phyloP scores from a whole-genome alignment of 2,329 filamentous ascomycete species.

The Myotisia sp. region DNA sequence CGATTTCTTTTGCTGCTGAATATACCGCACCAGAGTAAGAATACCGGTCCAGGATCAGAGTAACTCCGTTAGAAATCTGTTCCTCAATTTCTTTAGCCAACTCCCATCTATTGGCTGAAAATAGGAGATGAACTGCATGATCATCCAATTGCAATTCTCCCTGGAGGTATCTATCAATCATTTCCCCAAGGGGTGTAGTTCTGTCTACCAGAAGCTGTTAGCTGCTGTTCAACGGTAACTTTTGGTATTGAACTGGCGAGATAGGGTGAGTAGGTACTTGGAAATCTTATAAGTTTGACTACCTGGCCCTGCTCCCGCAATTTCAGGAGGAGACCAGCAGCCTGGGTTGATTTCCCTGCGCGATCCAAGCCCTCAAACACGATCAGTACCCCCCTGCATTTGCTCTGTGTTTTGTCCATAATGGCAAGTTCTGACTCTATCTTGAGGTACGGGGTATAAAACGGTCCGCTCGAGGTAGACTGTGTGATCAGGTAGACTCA shows the following conservation, averaged over 20 bases:
- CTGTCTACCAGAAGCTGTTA: slow-evolving; percentile 45
- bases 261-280: slow-evolving; percentile 33
- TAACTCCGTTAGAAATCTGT: slow-evolving; percentile 51
- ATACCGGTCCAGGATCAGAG: slow-evolving; percentile 79
- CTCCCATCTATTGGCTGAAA: slow-evolving; percentile 87
- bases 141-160: slow-evolving; percentile 62
- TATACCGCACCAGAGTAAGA: slow-evolving; percentile 93
- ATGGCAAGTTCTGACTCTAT: too few relatives aligned
- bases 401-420: too few relatives aligned
- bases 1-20: slow-evolving; percentile 70
- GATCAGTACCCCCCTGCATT: slow-evolving; percentile 51
- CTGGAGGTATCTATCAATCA: slow-evolving; percentile 73
- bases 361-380: slow-evolving; percentile 81
- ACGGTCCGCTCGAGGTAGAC: too few relatives aligned
- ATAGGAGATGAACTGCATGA: slow-evolving; percentile 78
- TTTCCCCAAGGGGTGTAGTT: slow-evolving; percentile 67
- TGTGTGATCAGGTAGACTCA: too few relatives aligned
- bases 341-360: slow-evolving; percentile 87
- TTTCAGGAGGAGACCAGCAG: slow-evolving; percentile 47
- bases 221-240: slow-evolving; percentile 2
- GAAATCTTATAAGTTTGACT: slow-evolving; percentile 50
- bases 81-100: slow-evolving; percentile 29
- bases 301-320: slow-evolving; percentile 38
- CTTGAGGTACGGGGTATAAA: too few relatives aligned
- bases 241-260: not conserved